Base-by-base conservation (phyloP, 345 rosid genomes). In the Mercurialis annua region DNA sequence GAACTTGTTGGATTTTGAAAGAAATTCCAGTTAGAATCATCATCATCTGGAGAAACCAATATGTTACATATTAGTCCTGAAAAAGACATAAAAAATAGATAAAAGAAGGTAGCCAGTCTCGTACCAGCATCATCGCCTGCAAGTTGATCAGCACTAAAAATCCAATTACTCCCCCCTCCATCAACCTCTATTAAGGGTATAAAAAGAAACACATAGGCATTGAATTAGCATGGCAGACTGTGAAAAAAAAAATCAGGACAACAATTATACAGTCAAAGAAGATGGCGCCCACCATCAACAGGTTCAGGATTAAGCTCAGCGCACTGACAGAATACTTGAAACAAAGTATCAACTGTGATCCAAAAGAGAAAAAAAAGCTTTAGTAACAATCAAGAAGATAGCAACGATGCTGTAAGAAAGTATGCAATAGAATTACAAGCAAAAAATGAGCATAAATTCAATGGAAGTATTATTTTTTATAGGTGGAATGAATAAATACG, bases 261-360 rank as follows among this genome's bases (percentile, higher is more conserved):
- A 50, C 20, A 40, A 31, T 62, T 14, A 30, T 36, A 4, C 46
- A 9, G 36, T 21, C 16, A 61, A 44, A 4, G 14, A 47, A 52
- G 62, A 56, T 10, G 50, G 71, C 2, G 44, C 78, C 76, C 78
- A 92, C 97, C 97, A 76, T 84, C 88, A 62, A 85, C 55, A 16
- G 92, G 96, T 66, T 92, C 96, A 1, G 99, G 98, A 84, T 95
- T 95, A 48, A 95, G 83, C 81, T 89, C 97, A 21, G 98, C 96
- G 58, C 99, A 87, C 77, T 92, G 89, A 4, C 96, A 92, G 68
- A 95, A 90, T 33, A 89, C 65, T 73, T 86, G 87, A 80, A 95
- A 95, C 55, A 95, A 70, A 51, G 81, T 81, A 76, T 90, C 96
- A 98, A 95, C 98, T 95, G 65, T 61, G 70, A 77, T 1, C 44